These are phyloP conservation scores for Prototheca wickerhamii DNA, from an alignment of 163 green algal species.

Conservation along the genomic window DNA sequence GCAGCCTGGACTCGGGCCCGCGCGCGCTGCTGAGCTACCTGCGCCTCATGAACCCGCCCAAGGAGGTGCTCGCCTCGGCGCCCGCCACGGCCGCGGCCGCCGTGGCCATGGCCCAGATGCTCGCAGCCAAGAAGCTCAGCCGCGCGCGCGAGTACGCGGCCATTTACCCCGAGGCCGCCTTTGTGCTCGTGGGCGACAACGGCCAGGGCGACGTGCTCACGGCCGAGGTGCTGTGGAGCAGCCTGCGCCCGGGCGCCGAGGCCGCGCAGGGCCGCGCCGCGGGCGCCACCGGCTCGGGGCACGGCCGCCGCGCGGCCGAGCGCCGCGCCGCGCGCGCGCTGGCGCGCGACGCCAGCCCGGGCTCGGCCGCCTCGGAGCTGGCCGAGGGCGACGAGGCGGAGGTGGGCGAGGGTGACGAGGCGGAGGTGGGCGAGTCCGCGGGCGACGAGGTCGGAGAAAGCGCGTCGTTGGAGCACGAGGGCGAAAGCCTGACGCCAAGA, in stretches of 20 bases:
- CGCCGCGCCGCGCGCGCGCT: not conserved
- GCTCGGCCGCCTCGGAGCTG: too few relatives aligned
- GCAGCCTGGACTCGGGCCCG: constrained; percentile 31
- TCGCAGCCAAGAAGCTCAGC: constrained; percentile 48
- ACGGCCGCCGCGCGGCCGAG: not conserved
- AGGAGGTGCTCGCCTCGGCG: constrained; percentile 4
- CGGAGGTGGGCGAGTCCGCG: too few relatives aligned
- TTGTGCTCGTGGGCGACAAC: constrained; percentile 55
- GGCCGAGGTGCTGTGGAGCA: constrained; percentile 29
- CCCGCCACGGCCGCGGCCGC: not conserved
- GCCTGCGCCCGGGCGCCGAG: constrained; percentile 5
- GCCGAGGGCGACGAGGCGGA: too few relatives aligned
- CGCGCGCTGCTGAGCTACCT: constrained; percentile 18
- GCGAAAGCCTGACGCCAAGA: too few relatives aligned
- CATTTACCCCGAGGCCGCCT: constrained; percentile 51
- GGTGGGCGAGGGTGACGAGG: too few relatives aligned
- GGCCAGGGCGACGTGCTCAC: constrained; percentile 46
- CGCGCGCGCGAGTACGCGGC: constrained; percentile 44
- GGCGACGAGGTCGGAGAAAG: too few relatives aligned
- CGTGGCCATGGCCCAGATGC: constrained; percentile 31
- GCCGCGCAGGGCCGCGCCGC: not conserved
- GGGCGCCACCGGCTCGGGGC: not conserved
- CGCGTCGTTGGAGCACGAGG: too few relatives aligned
- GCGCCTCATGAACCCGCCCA: constrained; percentile 6
- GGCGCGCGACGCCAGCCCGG: too few relatives aligned